A percentile compares a stretch with the other conserved stretches of the same genome.
These are phyloP conservation scores for Bipolaris oryzae DNA, from an alignment of 2,329 filamentous ascomycete genomes.

Conservation along the genomic window DNA sequence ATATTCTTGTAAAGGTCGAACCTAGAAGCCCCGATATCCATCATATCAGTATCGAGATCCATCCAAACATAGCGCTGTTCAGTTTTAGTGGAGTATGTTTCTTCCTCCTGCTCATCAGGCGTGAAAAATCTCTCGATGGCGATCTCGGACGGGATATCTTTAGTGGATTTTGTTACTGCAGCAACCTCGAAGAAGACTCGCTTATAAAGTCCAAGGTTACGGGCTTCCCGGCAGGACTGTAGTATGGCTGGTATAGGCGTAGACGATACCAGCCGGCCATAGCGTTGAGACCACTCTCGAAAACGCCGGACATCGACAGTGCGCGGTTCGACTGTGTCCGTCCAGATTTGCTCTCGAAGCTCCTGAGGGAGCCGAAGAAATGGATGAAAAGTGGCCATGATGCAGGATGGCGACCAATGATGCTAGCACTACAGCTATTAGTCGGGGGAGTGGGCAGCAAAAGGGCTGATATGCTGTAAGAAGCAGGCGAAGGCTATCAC, in stretches of 20 bases:
- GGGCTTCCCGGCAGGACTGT: constrained; percentile 16
- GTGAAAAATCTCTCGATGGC: no score
- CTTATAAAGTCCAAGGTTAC: constrained; percentile 11
- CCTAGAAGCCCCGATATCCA: constrained; percentile 1
- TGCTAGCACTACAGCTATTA: not conserved
- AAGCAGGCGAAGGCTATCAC: not conserved
- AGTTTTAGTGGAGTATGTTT: no score
- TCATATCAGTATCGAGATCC: constrained; percentile 13
- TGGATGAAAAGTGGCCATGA: constrained; percentile 19
- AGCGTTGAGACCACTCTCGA: no score
- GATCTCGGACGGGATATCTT: no score
- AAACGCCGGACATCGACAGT: constrained; percentile 16
- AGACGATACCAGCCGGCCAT: not conserved
- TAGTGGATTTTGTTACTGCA: no score
- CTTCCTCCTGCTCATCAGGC: no score
- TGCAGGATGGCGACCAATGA: not conserved
- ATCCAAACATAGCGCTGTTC: constrained; percentile 12
- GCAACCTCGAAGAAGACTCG: not conserved
- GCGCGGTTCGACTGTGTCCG: constrained; percentile 17
- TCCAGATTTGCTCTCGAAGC: constrained; percentile 22
- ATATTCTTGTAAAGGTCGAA: not conserved
- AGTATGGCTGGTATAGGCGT: constrained; percentile 12
- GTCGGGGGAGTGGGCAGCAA: not conserved
- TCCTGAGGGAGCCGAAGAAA: constrained; percentile 19
- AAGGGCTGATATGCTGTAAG: not conserved